Evolutionary conservation across 2,329 filamentous ascomycete species (phyloP).

Genomic region (Aureobasidium sp.): DNA sequence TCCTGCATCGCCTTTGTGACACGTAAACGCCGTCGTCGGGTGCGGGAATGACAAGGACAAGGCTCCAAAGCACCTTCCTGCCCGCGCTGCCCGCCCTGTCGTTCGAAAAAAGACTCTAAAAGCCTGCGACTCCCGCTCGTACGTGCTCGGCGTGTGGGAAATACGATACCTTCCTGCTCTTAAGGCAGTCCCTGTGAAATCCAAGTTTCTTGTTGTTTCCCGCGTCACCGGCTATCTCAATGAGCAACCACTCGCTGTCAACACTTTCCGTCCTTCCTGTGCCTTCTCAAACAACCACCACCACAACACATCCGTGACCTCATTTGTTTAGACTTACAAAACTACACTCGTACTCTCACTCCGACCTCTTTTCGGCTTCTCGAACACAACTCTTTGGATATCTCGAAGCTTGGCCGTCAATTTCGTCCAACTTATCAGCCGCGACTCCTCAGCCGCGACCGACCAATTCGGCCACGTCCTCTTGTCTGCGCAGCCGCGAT

Average conservation of each 20-base stretch:
- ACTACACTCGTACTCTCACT: neutral
- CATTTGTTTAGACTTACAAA: neutral
- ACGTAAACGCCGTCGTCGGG: neutral
- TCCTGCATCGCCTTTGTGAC: neutral
- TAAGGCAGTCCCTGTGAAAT: neutral
- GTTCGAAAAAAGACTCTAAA: neutral
- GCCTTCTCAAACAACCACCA: neutral
- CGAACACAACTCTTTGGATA: neutral
- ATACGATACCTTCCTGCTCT: neutral
- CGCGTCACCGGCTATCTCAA: neutral
- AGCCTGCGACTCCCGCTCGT: neutral
- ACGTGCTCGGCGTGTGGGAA: neutral
- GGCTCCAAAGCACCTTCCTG: neutral
- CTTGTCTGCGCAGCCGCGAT: neutral
- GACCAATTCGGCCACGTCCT: neutral
- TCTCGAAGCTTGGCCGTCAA: neutral
- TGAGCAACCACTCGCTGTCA: neutral
- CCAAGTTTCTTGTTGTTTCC: neutral
- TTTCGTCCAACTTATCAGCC: neutral
- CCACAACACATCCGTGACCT: neutral
- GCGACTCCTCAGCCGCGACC: neutral
- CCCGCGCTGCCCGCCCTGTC: neutral
- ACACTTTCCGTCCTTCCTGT: neutral
- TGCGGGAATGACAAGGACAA: neutral
- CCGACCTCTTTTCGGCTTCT: neutral